Conservation (phyloP, 257 asterid species). For the Penstemon barbatus region DNA sequence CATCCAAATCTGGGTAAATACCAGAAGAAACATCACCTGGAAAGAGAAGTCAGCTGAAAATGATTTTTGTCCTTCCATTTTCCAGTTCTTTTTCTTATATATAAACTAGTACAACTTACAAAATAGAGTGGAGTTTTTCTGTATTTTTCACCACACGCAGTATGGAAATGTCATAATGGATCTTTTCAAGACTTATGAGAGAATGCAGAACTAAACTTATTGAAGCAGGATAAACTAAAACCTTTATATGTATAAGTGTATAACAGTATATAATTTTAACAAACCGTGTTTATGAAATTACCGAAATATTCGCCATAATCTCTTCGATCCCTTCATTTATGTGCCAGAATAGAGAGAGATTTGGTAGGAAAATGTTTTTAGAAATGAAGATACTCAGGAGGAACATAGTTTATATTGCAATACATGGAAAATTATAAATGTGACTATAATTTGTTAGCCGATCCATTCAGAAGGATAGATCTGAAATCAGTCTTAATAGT, state of each 20-base stretch:
- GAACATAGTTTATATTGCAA: background rate
- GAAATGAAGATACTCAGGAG: background rate
- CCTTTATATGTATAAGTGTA: background rate
- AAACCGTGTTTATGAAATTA: background rate
- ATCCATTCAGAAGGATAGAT: slow-evolving; percentile 7
- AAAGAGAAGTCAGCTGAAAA: background rate
- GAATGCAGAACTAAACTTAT: background rate
- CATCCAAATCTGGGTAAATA: slow-evolving; percentile 20
- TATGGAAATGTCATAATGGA: background rate
- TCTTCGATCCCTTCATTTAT: too few relatives aligned
- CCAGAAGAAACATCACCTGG: slow-evolving; percentile 4
- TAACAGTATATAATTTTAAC: background rate
- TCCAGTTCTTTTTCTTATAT: too few relatives aligned
- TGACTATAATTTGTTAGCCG: background rate
- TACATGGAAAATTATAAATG: background rate
- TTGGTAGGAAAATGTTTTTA: too few relatives aligned
- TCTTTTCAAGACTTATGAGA: background rate
- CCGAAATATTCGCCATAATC: too few relatives aligned
- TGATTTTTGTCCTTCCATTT: too few relatives aligned
- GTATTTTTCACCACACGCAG: background rate
- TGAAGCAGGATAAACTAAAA: background rate
- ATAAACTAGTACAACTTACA: background rate
- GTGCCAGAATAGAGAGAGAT: too few relatives aligned
- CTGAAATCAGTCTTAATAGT: background rate
- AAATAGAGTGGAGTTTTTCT: background rate